Base-by-base conservation (phyloP, 257 asterid species). In the Jacaranda copaia region DNA sequence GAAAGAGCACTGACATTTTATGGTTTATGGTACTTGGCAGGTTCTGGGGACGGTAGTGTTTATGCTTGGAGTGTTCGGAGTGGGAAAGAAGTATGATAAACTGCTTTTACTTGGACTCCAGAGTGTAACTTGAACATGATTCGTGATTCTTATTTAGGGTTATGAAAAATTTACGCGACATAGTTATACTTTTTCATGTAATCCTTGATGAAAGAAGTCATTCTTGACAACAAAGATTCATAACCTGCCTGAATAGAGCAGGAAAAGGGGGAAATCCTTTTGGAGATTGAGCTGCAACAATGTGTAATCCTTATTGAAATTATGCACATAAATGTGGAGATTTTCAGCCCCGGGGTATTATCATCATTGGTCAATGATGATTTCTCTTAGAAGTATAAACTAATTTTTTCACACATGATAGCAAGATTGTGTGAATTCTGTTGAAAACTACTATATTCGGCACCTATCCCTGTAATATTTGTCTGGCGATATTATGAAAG, bases 31-130 rank as follows among this genome's bases (percentile, higher is more conserved):
- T 68, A 14, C 73, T 77, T 81, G 87, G 72, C 90, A 94, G 99
- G 99, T 81, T 93, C 97, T 74, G 99, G 97, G 48, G 97, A 96
- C 78, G 98, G 99, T 64, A 96, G 91, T 84, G 96, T 96, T 60
- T 93, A 81, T 87, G 98, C 90, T 79, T 96, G 98, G 98, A 90
- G 92, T 82, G 96, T 90, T 73, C 93, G 97, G 78, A 93, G 90
- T 72, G 98, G 99, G 79, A 93, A 93, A 89, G 98, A 96, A 82
- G 98, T 94, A 89, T 10, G 83, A 13, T 72, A 48, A 74, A 18
- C 56, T 66, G 62, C 65, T 72, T 18, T 73, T 59, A 20, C 71
- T 77, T 55, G 43, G 48, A 11, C 76, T 13, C 46, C 11, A 42
- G 52, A 69, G 56, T 52, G 51, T 79, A 18, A 4, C 12, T 65